Percentiles rank a stretch among this genome's conserved stretches.
These are phyloP conservation scores for Tillandsia fasciculata DNA, from an alignment of 176 grass and related monocot genomes.

Conservation along the genomic window DNA sequence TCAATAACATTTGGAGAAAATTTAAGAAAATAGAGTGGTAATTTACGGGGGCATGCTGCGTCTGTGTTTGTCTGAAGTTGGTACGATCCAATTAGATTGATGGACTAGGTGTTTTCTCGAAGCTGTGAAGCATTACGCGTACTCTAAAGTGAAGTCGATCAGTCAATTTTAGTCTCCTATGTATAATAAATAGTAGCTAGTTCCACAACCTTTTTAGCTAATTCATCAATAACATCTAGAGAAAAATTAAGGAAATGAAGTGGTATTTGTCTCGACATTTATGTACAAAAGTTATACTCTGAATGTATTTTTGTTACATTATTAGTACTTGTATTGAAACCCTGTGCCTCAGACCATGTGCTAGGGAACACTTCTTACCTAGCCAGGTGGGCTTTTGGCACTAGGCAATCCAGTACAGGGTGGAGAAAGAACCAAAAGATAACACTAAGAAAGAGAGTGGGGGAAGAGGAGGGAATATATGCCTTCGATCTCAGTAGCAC, in stretches of 20 bases:
- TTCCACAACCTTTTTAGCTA: no score
- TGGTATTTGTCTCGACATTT: no score
- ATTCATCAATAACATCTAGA: no score
- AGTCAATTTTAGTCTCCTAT: no score
- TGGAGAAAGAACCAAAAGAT: not conserved
- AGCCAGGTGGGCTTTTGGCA: not conserved
- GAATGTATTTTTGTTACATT: not conserved
- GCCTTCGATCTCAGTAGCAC: not conserved
- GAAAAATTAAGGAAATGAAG: no score
- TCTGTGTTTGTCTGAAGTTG: not conserved
- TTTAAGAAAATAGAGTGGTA: no score
- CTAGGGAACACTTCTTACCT: not conserved
- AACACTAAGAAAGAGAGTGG: not conserved
- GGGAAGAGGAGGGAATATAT: not conserved
- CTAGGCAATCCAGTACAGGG: not conserved
- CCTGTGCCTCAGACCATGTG: not conserved
- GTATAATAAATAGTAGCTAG: no score
- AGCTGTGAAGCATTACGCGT: no score
- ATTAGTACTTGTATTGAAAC: not conserved
- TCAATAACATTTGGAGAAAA: no score
- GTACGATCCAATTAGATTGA: not conserved
- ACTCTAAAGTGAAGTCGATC: no score
- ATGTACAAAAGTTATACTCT: no score
- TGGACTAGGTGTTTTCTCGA: not conserved
- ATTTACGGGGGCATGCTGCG: not conserved